A percentile compares a stretch with the other conserved stretches of the same genome.
These are phyloP conservation scores for Fusarium cyanostomum DNA, from an alignment of 2,329 filamentous ascomycete species.

Conservation along the genomic window DNA sequence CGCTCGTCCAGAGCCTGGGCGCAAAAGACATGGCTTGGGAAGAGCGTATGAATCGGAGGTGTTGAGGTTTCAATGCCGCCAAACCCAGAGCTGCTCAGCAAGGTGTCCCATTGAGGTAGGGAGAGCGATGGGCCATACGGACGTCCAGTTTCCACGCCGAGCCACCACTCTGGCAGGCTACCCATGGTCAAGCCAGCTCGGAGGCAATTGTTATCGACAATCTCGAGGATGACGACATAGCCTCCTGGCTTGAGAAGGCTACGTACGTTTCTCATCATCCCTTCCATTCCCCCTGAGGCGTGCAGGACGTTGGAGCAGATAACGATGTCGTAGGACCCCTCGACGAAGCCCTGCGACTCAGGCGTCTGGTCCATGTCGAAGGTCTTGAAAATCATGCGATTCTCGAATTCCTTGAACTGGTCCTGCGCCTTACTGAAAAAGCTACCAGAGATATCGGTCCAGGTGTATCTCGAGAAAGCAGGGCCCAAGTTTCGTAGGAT, in stretches of 20 bases:
- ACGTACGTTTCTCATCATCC: slow-evolving; percentile 27
- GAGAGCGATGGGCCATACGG: background rate
- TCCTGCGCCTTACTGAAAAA: slow-evolving; percentile 13
- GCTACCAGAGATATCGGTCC: slow-evolving; percentile 15
- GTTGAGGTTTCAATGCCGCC: background rate
- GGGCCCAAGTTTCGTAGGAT: background rate
- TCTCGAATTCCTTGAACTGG: background rate
- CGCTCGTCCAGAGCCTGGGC: slow-evolving; percentile 4
- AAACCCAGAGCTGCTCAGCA: slow-evolving; percentile 1
- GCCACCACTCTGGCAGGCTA: slow-evolving; percentile 22
- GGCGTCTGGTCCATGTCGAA: slow-evolving; percentile 37
- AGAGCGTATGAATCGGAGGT: background rate
- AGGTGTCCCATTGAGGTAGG: background rate
- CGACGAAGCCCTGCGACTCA: slow-evolving; percentile 44
- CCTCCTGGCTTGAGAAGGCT: slow-evolving; percentile 44
- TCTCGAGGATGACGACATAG: slow-evolving; percentile 29
- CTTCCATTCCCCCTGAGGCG: slow-evolving; percentile 41
- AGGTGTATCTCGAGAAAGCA: slow-evolving; percentile 5
- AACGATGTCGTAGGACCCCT: slow-evolving; percentile 48
- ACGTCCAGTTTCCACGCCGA: slow-evolving; percentile 5
- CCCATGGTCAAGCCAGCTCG: background rate
- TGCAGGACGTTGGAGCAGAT: slow-evolving; percentile 50
- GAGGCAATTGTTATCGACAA: background rate
- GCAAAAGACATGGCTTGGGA: background rate
- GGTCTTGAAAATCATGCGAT: slow-evolving; percentile 12